A percentile compares a stretch with the other conserved stretches of the same genome.
These are phyloP conservation scores for Crataegus laevigata DNA, from an alignment of 306 rosid species.

Conservation along the genomic window DNA sequence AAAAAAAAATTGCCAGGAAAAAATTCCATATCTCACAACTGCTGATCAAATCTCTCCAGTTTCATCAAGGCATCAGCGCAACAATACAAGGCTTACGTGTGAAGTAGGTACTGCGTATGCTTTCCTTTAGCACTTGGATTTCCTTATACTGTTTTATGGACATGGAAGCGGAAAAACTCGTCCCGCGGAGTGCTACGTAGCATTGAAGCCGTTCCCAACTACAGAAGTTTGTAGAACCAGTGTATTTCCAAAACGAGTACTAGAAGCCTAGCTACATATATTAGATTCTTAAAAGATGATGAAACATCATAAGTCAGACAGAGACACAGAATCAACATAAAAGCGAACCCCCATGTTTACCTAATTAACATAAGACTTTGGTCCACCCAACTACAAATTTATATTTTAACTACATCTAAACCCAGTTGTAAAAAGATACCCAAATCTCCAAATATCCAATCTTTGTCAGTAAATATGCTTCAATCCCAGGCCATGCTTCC, in stretches of 20 bases:
- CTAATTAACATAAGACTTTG: neutral
- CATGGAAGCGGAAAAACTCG: too few species aligned
- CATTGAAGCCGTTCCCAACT: neutral
- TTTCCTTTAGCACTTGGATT: too few species aligned
- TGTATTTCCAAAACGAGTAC: neutral
- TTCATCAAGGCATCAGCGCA: too few species aligned
- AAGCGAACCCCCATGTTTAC: neutral
- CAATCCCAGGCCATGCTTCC: constrained; percentile 82
- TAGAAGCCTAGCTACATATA: neutral
- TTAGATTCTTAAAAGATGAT: neutral
- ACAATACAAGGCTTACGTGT: too few species aligned
- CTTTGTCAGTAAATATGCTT: constrained; percentile 43
- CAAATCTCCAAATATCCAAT: neutral
- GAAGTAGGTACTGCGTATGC: too few species aligned
- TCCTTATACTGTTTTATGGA: too few species aligned
- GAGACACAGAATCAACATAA: neutral
- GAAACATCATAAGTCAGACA: neutral
- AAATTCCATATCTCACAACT: too few species aligned
- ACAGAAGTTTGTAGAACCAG: neutral
- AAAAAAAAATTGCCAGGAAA: too few species aligned
- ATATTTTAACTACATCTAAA: neutral
- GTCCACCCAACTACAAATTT: neutral
- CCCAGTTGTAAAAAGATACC: neutral
- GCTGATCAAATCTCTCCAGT: too few species aligned
- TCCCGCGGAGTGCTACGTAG: too few species aligned